Evolutionary conservation across 2,329 filamentous ascomycete genomes (phyloP).

Genomic region (Sordariomycetes sp.): DNA sequence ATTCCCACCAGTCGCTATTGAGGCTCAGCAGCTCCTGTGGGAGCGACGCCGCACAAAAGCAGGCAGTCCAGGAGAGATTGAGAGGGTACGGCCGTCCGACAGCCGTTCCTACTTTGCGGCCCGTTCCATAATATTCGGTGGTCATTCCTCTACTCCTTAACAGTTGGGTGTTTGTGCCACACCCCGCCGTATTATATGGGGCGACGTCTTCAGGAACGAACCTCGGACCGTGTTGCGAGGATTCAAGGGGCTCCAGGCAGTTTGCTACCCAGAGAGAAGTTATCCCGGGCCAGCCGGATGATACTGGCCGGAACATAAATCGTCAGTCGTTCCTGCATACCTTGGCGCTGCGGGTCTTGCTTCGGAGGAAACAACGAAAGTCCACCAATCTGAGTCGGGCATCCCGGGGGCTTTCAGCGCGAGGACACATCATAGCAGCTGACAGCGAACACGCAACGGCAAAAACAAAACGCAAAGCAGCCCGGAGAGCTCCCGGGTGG

Average conservation of each 20-base stretch:
- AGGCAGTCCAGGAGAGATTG: too few species aligned
- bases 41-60: too few species aligned
- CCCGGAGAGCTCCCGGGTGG: too few species aligned
- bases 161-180: not conserved
- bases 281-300: not conserved
- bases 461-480: not conserved
- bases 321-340: not conserved
- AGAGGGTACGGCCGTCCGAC: too few species aligned
- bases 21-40: too few species aligned
- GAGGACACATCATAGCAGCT: not conserved
- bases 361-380: not conserved
- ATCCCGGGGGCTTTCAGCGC: not conserved
- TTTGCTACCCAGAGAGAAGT: too few species aligned
- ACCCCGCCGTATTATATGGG: not conserved
- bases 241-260: too few species aligned
- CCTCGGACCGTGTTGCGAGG: too few species aligned
- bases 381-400: slow-evolving; percentile 2
- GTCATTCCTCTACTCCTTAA: not conserved
- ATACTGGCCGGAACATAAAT: not conserved
- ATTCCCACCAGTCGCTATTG: too few species aligned
- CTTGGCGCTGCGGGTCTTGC: not conserved
- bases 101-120: not conserved
- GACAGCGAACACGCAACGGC: not conserved
- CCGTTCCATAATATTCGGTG: not conserved
- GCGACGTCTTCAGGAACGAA: not conserved